A percentile compares a stretch with the other conserved stretches of the same genome.
These are phyloP conservation scores for Fraxinus dipetala DNA, from an alignment of 305 asterid genomes.

Conservation along the genomic window DNA sequence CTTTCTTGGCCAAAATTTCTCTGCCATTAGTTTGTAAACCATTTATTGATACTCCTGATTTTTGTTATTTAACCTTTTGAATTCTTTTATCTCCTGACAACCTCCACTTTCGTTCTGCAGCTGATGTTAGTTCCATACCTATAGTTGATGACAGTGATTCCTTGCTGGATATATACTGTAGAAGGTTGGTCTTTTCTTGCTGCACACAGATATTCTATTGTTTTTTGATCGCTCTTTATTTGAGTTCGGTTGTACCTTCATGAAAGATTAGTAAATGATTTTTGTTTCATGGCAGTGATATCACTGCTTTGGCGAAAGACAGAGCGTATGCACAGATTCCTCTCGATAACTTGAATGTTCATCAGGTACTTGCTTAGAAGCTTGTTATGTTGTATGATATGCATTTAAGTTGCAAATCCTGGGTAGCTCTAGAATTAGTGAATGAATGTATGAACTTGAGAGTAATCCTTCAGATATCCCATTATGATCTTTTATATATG, in stretches of 20 bases:
- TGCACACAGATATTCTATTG: not conserved
- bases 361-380: conserved; percentile 40
- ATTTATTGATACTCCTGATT: conserved; percentile 7
- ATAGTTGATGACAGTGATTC: conserved; percentile 70
- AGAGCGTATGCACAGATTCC: conserved; percentile 56
- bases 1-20: conserved; percentile 1
- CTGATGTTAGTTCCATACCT: conserved; percentile 65
- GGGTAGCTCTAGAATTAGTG: conserved; percentile 7
- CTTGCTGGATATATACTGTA: conserved; percentile 61
- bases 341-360: conserved; percentile 61
- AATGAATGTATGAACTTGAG: not conserved
- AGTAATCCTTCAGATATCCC: not conserved
- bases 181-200: conserved; percentile 41
- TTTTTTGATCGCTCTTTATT: not conserved
- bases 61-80: not conserved
- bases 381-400: not conserved
- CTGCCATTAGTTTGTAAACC: not conserved
- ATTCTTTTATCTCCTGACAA: conserved; percentile 17
- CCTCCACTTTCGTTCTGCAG: conserved; percentile 32
- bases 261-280: conserved; percentile 5
- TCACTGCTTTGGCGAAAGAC: conserved; percentile 71
- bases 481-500: not conserved
- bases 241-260: conserved; percentile 1
- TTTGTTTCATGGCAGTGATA: conserved; percentile 46
- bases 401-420: conserved; percentile 1